phyloP scores from a whole-genome alignment of 768 basidiomycete species.

The Coprinopsis strossmayeri region DNA sequence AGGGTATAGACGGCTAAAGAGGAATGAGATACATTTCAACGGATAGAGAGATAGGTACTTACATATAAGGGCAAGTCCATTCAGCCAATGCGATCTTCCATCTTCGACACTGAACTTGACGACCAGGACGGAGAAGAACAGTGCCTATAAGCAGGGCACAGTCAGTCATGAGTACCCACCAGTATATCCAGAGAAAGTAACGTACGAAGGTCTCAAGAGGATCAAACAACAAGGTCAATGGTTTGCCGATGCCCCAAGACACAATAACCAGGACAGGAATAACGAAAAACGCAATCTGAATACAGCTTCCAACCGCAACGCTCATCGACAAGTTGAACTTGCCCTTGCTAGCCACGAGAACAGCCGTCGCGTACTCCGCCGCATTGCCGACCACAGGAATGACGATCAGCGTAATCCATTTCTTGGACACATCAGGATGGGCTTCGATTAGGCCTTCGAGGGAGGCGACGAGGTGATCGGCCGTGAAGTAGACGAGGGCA shows the following conservation, averaged over 20 bases:
- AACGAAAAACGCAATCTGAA: slow-evolving; percentile 37
- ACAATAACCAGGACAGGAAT: slow-evolving; percentile 32
- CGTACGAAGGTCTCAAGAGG: slow-evolving; percentile 32
- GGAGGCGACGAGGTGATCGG: slow-evolving; percentile 34
- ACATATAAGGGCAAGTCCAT: slow-evolving; percentile 32
- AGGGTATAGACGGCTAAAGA: slow-evolving; percentile 26
- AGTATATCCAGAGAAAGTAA: slow-evolving; percentile 14
- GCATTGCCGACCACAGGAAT: slow-evolving; percentile 37
- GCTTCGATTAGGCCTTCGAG: slow-evolving; percentile 32
- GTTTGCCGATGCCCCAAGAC: slow-evolving; percentile 35
- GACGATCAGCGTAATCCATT: slow-evolving; percentile 39
- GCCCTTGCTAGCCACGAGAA: slow-evolving; percentile 34
- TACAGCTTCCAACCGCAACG: slow-evolving; percentile 37
- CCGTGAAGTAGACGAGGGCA: slow-evolving; percentile 33
- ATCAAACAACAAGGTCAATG: slow-evolving; percentile 32
- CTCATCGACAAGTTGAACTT: slow-evolving; percentile 38
- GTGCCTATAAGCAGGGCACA: slow-evolving; percentile 10
- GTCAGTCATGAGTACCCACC: background rate
- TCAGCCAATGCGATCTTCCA: slow-evolving; percentile 44
- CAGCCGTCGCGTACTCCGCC: slow-evolving; percentile 35
- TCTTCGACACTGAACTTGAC: slow-evolving; percentile 40
- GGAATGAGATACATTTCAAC: background rate
- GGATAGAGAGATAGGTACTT: slow-evolving; percentile 10
- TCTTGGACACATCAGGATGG: slow-evolving; percentile 32
- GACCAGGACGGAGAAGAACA: slow-evolving; percentile 34